Evolutionary conservation across 805 yeast species (phyloP), one percentile per base, ranked within the genome.

Genomic region (Candida taoyuanica): DNA sequence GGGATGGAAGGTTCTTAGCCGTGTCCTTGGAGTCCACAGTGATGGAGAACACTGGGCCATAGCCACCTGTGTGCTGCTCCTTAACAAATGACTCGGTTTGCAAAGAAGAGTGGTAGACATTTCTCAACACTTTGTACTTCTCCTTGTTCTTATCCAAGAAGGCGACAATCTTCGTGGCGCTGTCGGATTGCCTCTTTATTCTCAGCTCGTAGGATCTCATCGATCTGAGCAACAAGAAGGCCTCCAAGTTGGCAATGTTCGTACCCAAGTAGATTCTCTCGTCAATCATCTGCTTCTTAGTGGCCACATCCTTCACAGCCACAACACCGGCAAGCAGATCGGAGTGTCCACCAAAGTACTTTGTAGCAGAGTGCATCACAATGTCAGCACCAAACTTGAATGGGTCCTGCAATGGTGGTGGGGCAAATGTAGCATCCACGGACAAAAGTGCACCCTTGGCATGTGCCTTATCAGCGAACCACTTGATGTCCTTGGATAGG

Each of bases 321-420:
- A 88, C 62, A 11, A 82, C 67, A 24, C 98, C 97, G 5, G 95
- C 88, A 35, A 89, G 66, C 30, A 88, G 64, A 59, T 89, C 97
- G 6, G 95, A 85, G 62, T 89, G 96, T n/a, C 98, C 97, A 28
- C 95, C 96, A 54, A 87, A 82, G 63, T 82, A 91, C 58, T 89
- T 89, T 1, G 96, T 89, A 1, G 88, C 96, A 1, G 96, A 86
- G 60, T 89, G 96, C 74, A 91, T 67, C n/a, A 91, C 78, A 48
- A 87, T 63, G 59, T 91, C 97, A 21, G 83, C 96, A 33, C 91
- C 96, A 52, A 75, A 81, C 28, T 70, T 70, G 63, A 87, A 86
- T 5, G 95, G 91, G 44, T 86, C 75, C 50, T 78, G 83, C 40
- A 88, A 63, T 14, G 96, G 96, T 12, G 95, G 95, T 16, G 97